Conservation (phyloP, 2,329 filamentous ascomycete species). For the Penicillium sp. region DNA sequence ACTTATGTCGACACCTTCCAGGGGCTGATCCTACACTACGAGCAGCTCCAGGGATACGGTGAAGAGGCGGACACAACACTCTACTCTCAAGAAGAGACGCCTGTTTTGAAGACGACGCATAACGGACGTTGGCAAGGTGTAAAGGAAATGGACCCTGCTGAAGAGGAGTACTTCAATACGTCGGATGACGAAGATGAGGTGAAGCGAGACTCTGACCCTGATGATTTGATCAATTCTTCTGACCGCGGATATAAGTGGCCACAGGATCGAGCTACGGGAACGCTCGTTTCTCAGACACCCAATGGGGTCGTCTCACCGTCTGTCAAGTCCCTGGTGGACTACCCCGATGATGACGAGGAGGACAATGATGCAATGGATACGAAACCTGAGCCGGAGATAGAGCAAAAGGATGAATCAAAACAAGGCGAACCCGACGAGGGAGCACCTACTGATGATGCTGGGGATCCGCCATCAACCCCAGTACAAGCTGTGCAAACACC, state of each 20-base stretch:
- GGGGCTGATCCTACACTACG: slow-evolving; percentile 74
- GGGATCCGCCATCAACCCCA: slow-evolving; percentile 31
- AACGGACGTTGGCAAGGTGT: slow-evolving; percentile 72
- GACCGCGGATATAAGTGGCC: slow-evolving; percentile 35
- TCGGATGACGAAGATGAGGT: slow-evolving; percentile 83
- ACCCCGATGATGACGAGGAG: slow-evolving; percentile 87
- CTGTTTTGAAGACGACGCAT: slow-evolving; percentile 49
- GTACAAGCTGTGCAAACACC: slow-evolving; percentile 47
- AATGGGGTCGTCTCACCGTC: slow-evolving; percentile 68
- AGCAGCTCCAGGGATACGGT: slow-evolving; percentile 74
- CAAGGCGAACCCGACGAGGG: slow-evolving; percentile 27
- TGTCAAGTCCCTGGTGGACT: slow-evolving; percentile 82
- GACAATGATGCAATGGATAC: slow-evolving; percentile 70
- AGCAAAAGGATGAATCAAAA: slow-evolving; percentile 19
- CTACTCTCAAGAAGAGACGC: slow-evolving; percentile 72
- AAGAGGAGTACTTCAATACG: slow-evolving; percentile 93
- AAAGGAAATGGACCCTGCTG: slow-evolving; percentile 81
- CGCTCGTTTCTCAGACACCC: slow-evolving; percentile 35
- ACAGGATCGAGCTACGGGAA: slow-evolving; percentile 43
- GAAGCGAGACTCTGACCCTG: slow-evolving; percentile 16
- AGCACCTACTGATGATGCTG: slow-evolving; percentile 30
- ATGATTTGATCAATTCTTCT: not conserved
- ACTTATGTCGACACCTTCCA: slow-evolving; percentile 86
- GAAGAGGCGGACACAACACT: slow-evolving; percentile 67
- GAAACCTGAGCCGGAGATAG: slow-evolving; percentile 38